phyloP scores from a whole-genome alignment of 225 moss, liverwort and hornwort species.

The Climacium dendroides region DNA sequence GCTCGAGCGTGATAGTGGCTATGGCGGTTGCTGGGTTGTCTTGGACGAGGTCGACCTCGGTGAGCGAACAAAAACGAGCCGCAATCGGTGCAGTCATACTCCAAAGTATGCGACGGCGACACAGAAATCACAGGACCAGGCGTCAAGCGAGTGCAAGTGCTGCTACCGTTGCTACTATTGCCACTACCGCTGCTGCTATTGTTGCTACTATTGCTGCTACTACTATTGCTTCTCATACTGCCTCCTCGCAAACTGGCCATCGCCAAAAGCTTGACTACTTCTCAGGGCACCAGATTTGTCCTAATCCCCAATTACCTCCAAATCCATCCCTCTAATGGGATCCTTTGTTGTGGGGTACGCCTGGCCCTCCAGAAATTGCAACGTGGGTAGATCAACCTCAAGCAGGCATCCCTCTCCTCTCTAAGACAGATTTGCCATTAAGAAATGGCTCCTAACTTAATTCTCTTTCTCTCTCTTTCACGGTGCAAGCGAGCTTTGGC shows the following conservation, averaged over 20 bases:
- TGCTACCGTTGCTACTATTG: background rate
- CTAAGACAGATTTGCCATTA: background rate
- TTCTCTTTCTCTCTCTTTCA: background rate
- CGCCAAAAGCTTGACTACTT: background rate
- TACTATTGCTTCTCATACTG: background rate
- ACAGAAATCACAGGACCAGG: conserved; percentile 22
- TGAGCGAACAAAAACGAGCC: conserved; percentile 41
- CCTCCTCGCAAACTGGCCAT: conserved; percentile 15
- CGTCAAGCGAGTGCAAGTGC: background rate
- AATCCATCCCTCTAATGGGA: background rate
- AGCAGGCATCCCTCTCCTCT: background rate
- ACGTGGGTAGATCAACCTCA: background rate
- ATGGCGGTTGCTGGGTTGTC: background rate
- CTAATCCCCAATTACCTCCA: background rate
- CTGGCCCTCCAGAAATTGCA: background rate
- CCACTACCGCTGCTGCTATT: background rate
- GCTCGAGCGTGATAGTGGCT: conserved; percentile 14
- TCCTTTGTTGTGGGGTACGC: background rate
- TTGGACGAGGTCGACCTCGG: conserved; percentile 12
- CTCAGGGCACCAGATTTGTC: background rate
- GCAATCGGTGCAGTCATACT: conserved; percentile 50
- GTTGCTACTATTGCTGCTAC: background rate
- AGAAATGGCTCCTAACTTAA: background rate
- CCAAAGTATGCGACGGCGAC: conserved; percentile 32
- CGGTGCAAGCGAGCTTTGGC: background rate